Conservation (phyloP, 208 protist species). For the Leishmania amazonensis region DNA sequence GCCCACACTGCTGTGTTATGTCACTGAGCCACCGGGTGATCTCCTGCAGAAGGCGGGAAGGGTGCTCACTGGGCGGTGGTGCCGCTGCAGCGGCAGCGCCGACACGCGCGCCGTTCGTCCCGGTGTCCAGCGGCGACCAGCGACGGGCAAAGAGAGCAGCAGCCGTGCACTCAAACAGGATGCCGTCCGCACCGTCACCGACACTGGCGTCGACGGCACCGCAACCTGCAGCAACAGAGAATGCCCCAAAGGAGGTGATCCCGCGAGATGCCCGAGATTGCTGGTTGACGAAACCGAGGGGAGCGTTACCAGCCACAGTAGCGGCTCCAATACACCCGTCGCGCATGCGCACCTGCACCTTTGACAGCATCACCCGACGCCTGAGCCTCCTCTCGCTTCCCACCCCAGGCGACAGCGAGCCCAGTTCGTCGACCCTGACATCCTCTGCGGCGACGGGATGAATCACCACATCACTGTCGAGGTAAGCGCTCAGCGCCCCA, state of each 20-base stretch:
- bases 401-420: constrained; percentile 5
- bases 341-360: constrained; percentile 16
- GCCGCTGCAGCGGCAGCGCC: not conserved
- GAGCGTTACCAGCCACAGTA: not conserved
- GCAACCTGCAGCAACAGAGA: not conserved
- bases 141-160: not conserved
- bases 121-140: not conserved
- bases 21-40: constrained; percentile 12
- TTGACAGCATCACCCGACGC: constrained; percentile 1
- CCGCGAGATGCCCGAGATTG: not conserved
- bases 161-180: not conserved
- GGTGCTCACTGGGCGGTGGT: not conserved
- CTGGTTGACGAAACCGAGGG: not conserved
- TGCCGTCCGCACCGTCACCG: not conserved
- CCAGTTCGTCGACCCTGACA: not conserved
- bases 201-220: not conserved
- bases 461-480: constrained; percentile 29
- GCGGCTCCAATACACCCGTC: not conserved
- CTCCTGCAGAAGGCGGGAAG: not conserved
- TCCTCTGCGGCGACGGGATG: constrained; percentile 13
- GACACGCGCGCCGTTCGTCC: not conserved
- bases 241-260: not conserved
- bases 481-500: constrained; percentile 41
- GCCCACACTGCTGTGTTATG: constrained; percentile 14
- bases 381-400: not conserved